phyloP scores from a whole-genome alignment of 345 rosid species.

The Melaleuca alternifolia region DNA sequence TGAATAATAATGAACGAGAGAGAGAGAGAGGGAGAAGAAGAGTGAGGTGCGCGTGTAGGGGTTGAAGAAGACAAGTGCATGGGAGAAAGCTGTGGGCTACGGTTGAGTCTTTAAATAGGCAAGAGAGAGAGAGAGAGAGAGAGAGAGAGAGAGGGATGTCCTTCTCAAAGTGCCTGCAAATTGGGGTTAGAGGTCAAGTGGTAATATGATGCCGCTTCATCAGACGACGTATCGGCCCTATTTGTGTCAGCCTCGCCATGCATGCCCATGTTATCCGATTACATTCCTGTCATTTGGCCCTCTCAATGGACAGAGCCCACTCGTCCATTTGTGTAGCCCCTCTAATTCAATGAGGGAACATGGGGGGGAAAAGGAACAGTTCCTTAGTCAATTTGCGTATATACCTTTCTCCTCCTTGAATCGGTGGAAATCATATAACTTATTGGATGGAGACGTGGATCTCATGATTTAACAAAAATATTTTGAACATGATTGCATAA shows the following conservation, averaged over 20 bases:
- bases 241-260: conserved; percentile 8
- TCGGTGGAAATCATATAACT: too few species aligned
- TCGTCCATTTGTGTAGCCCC: not conserved
- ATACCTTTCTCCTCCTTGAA: not conserved
- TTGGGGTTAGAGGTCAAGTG: not conserved
- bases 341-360: too few species aligned
- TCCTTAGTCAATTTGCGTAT: not conserved
- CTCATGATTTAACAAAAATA: too few species aligned
- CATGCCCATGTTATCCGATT: conserved; percentile 1
- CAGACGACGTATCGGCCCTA: not conserved
- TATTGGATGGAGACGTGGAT: too few species aligned
- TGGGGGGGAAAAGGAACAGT: too few species aligned
- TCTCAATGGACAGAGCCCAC: not conserved
- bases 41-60: not conserved
- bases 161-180: not conserved
- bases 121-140: not conserved
- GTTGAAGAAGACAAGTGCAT: conserved; percentile 42
- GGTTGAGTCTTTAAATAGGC: conserved; percentile 17
- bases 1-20: not conserved
- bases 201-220: not conserved
- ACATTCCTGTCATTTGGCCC: not conserved
- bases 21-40: not conserved
- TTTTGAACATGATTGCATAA: too few species aligned
- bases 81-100: conserved; percentile 51
- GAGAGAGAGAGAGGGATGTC: not conserved